phyloP scores from a whole-genome alignment of 1,139 yeast species.

The Debaryomyces psychrophilus region DNA sequence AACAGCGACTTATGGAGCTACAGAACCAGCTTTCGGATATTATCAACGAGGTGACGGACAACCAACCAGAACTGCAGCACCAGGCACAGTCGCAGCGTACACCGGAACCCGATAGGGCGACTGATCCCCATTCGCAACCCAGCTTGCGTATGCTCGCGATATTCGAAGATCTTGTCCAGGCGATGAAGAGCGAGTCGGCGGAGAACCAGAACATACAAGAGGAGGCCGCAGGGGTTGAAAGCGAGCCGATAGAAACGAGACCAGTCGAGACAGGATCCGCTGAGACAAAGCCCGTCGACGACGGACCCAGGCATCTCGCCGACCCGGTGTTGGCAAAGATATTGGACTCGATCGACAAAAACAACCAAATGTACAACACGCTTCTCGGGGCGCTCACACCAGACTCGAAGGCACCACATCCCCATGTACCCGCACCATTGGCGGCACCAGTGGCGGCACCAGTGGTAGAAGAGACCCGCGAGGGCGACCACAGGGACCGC shows the following conservation, averaged over 20 bases:
- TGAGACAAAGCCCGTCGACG: background rate
- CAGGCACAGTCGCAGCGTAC: background rate
- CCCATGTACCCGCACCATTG: background rate
- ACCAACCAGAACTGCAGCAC: background rate
- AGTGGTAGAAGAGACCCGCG: background rate
- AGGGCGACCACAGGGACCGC: background rate
- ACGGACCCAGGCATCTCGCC: background rate
- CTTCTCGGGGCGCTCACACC: conserved; percentile 12
- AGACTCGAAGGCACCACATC: background rate
- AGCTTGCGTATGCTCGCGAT: conserved; percentile 8
- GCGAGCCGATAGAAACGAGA: background rate
- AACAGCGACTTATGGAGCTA: conserved; percentile 15
- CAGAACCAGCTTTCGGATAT: conserved; percentile 23
- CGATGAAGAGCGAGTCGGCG: conserved; percentile 2
- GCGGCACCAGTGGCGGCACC: background rate
- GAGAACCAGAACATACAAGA: background rate
- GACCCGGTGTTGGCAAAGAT: conserved; percentile 10
- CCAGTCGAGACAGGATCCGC: background rate
- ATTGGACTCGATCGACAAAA: conserved; percentile 12
- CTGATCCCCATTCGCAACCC: background rate
- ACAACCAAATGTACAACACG: conserved; percentile 20
- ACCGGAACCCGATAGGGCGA: background rate
- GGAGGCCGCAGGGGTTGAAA: background rate
- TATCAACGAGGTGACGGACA: conserved; percentile 16
- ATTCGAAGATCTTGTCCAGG: conserved; percentile 7